Percentiles rank a stretch among this genome's conserved stretches.
phyloP scores from a whole-genome alignment of 352 stramenopile species.

The Globisporangium camurandrum region DNA sequence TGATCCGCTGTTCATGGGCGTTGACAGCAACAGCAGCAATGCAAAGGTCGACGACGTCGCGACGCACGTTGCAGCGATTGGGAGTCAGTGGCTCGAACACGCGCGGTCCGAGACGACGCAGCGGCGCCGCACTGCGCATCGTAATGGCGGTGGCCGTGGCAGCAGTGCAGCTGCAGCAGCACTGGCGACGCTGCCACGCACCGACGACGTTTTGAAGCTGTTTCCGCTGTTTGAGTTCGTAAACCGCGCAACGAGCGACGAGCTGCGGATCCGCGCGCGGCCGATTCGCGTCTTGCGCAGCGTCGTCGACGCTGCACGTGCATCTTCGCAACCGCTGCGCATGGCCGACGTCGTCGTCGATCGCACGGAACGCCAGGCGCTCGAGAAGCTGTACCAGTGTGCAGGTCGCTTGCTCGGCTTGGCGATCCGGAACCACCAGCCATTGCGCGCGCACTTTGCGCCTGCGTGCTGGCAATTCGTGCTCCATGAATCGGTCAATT shows the following conservation, averaged over 20 bases:
- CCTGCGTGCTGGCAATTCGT: constrained; percentile 71
- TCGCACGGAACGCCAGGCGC: constrained; percentile 19
- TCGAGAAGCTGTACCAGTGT: constrained; percentile 60
- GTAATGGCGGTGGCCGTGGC: neutral
- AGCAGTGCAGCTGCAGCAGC: neutral
- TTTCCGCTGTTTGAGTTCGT: constrained; percentile 59
- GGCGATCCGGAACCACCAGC: constrained; percentile 64
- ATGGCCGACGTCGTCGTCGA: constrained; percentile 36
- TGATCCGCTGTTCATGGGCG: constrained; percentile 11
- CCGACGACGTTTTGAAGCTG: constrained; percentile 21
- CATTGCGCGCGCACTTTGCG: constrained; percentile 46
- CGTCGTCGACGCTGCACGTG: constrained; percentile 20
- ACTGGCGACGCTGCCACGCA: neutral
- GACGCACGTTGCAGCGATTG: constrained; percentile 46
- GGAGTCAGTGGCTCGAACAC: constrained; percentile 48
- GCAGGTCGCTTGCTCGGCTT: constrained; percentile 55
- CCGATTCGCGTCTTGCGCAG: constrained; percentile 20
- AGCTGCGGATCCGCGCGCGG: constrained; percentile 30
- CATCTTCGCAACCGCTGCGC: constrained; percentile 23
- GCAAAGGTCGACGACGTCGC: constrained; percentile 6
- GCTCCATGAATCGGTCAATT: constrained; percentile 30
- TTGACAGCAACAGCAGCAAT: neutral
- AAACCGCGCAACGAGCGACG: constrained; percentile 16
- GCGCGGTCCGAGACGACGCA: constrained; percentile 27
- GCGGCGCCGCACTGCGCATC: neutral